A percentile compares a stretch with the other conserved stretches of the same genome.
These are phyloP conservation scores for Ophiostoma quercus DNA, from an alignment of 2,329 filamentous ascomycete genomes.

Conservation along the genomic window DNA sequence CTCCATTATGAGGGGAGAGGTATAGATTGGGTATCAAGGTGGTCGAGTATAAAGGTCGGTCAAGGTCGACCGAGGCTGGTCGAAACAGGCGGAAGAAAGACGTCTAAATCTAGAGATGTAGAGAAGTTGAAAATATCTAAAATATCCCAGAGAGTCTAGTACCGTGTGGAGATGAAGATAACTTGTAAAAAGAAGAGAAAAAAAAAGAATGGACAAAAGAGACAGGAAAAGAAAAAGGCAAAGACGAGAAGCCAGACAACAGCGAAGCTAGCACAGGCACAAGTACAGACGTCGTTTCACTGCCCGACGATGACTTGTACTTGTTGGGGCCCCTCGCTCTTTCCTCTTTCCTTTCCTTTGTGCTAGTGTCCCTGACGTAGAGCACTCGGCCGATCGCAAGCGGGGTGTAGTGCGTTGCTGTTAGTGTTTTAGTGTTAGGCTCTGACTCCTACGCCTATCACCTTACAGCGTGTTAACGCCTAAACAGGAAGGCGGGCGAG, in stretches of 20 bases:
- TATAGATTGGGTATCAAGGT: not conserved
- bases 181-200: not conserved
- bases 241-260: not conserved
- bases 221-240: not conserved
- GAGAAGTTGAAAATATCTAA: not conserved
- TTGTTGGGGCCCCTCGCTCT: not conserved
- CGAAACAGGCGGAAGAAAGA: not conserved
- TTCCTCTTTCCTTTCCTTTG: not conserved
- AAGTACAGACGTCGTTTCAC: conserved; percentile 1
- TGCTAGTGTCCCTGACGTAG: conserved; percentile 1
- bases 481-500: conserved; percentile 4
- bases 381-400: not conserved
- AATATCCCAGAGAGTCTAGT: not conserved
- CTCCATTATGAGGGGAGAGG: conserved; percentile 28
- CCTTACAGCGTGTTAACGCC: not conserved
- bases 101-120: not conserved
- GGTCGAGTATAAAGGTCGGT: too few species aligned
- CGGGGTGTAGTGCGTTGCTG: not conserved
- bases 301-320: not conserved
- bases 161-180: not conserved
- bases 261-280: not conserved
- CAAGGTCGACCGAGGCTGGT: not conserved
- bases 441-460: not conserved
- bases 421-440: not conserved
- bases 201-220: not conserved